Conservation (phyloP, 2,329 filamentous ascomycete genomes). For the Fusarium sp. region DNA sequence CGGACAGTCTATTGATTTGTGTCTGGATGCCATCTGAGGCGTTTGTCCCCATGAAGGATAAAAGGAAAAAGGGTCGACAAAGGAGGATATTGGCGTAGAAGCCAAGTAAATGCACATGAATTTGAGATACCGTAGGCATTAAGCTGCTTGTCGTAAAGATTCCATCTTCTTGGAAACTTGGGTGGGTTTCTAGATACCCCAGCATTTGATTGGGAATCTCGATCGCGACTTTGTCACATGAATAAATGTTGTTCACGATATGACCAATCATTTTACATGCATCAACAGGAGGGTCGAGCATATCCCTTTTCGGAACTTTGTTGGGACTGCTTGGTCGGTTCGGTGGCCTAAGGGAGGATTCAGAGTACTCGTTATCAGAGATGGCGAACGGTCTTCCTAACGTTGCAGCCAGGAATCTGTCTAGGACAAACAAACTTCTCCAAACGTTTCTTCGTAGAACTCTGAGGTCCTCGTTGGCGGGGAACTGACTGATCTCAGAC, state of each 20-base stretch:
- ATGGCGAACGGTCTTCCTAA: conserved; percentile 71
- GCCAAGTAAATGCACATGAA: conserved; percentile 70
- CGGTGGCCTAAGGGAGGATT: conserved; percentile 51
- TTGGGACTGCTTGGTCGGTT: conserved; percentile 42
- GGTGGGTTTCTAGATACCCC: conserved; percentile 51
- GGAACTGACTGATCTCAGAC: conserved; percentile 61
- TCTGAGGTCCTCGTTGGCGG: conserved; percentile 52
- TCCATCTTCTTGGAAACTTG: conserved; percentile 56
- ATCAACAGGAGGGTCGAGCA: conserved; percentile 65
- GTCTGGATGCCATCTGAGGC: conserved; percentile 5
- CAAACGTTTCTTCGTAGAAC: conserved; percentile 65
- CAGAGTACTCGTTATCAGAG: conserved; percentile 68
- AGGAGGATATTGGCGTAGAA: conserved; percentile 71
- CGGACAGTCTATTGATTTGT: conserved; percentile 57
- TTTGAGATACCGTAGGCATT: conserved; percentile 64
- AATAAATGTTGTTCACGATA: conserved; percentile 69
- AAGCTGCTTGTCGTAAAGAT: background rate
- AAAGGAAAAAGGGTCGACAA: conserved; percentile 71
- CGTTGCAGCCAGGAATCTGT: conserved; percentile 69
- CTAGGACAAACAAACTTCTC: conserved; percentile 71
- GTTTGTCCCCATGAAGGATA: conserved; percentile 57
- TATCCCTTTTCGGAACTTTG: conserved; percentile 18
- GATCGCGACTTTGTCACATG: conserved; percentile 66
- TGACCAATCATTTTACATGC: conserved; percentile 66
- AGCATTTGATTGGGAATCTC: conserved; percentile 66